Percentiles rank a stretch among this genome's conserved stretches.
Conservation (phyloP, 1,139 yeast genomes). For the Debaryomyces robertsiae region DNA sequence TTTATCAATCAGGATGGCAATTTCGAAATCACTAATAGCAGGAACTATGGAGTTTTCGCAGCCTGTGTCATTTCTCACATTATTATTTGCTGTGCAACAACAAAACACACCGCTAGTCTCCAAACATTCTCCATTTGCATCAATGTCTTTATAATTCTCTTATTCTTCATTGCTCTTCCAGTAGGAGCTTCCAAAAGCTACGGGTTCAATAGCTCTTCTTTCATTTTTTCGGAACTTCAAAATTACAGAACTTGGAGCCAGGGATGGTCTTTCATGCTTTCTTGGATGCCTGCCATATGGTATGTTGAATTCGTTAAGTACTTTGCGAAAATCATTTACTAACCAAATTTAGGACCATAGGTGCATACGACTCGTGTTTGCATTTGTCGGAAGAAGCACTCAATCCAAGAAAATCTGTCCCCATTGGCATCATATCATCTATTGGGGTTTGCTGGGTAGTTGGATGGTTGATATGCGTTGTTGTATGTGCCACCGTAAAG, state of each 20-base stretch:
- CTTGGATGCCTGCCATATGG: conserved; percentile 38
- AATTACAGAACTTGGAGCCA: conserved; percentile 21
- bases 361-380: conserved; percentile 35
- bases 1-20: conserved; percentile 25
- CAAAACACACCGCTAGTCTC: conserved; percentile 21
- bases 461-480: conserved; percentile 25
- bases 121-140: conserved; percentile 28
- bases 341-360: conserved; percentile 22
- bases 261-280: conserved; percentile 28
- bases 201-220: conserved; percentile 18
- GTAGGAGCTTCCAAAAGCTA: conserved; percentile 23
- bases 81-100: conserved; percentile 25
- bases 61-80: conserved; percentile 26
- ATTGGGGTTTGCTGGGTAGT: conserved; percentile 25
- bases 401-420: conserved; percentile 29
- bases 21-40: conserved; percentile 26
- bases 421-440: conserved; percentile 31
- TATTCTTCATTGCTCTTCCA: conserved; percentile 30
- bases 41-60: conserved; percentile 30
- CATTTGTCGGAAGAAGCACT: conserved; percentile 36
- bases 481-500: conserved; percentile 24
- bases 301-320: neutral
- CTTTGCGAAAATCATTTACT: neutral
- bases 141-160: conserved; percentile 17
- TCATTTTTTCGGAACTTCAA: conserved; percentile 23